Evolutionary conservation across 352 stramenopile genomes (phyloP).

Genomic region (Phytophthora tentaculata): DNA sequence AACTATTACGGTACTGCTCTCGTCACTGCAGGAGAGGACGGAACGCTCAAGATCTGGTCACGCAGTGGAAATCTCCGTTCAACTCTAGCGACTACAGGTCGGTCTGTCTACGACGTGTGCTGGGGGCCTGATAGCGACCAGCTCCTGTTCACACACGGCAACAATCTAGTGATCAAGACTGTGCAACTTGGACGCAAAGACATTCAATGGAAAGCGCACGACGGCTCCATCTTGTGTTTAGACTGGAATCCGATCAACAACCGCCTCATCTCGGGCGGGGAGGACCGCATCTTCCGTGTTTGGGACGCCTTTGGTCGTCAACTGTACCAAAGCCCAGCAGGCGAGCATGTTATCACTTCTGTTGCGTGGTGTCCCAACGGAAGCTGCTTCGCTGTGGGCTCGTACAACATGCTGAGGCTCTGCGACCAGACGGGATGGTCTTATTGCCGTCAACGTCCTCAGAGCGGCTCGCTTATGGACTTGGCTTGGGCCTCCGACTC

Average conservation of each 20-base stretch:
- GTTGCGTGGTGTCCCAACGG: constrained; percentile 93
- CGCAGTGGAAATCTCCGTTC: constrained; percentile 88
- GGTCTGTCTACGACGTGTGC: constrained; percentile 88
- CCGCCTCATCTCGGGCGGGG: constrained; percentile 91
- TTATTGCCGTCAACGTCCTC: constrained; percentile 82
- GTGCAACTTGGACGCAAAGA: constrained; percentile 88
- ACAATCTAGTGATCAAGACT: constrained; percentile 92
- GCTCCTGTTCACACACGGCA: constrained; percentile 88
- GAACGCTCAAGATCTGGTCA: constrained; percentile 93
- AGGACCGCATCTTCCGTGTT: constrained; percentile 93
- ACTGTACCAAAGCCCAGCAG: constrained; percentile 83
- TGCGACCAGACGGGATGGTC: constrained; percentile 95
- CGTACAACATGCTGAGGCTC: constrained; percentile 92
- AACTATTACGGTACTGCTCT: constrained; percentile 93
- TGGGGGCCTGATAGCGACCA: constrained; percentile 94
- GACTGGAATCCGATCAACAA: constrained; percentile 95
- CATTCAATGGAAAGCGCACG: constrained; percentile 92
- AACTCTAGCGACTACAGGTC: constrained; percentile 81
- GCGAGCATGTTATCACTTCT: constrained; percentile 92
- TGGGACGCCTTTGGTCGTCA: constrained; percentile 94
- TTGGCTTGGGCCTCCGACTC: constrained; percentile 91
- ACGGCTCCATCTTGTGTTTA: constrained; percentile 90
- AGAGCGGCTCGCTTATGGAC: constrained; percentile 87
- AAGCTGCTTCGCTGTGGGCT: constrained; percentile 91
- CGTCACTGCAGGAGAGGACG: constrained; percentile 92